Conservation (phyloP, 495 filamentous ascomycete species). For the Podospora comata region DNA sequence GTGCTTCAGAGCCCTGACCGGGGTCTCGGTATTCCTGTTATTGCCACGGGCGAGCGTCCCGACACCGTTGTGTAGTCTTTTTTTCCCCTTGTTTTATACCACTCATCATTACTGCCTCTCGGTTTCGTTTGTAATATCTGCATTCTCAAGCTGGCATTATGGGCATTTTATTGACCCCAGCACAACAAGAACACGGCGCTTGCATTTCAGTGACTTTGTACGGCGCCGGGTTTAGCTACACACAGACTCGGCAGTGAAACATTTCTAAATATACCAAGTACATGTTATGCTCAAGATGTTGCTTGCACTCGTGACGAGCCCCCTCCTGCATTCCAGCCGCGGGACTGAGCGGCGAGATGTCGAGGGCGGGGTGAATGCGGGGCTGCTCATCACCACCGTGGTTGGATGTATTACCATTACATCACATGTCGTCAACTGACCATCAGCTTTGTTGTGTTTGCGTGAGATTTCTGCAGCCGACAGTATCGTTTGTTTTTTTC, state of each 20-base stretch:
- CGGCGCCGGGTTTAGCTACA: background rate
- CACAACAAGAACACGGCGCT: background rate
- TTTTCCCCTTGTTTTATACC: background rate
- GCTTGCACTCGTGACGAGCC: background rate
- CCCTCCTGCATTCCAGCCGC: background rate
- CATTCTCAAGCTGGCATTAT: background rate
- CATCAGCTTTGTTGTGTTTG: slow-evolving; percentile 4
- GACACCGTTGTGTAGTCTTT: slow-evolving; percentile 70
- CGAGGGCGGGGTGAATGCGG: slow-evolving; percentile 1
- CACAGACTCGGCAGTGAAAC: background rate
- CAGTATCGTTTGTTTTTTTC: background rate
- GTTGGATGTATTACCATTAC: slow-evolving; percentile 14
- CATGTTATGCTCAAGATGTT: background rate
- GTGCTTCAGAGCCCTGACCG: slow-evolving; percentile 92
- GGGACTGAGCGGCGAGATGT: background rate
- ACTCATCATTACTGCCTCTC: background rate
- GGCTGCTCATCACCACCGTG: background rate
- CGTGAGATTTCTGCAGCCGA: background rate
- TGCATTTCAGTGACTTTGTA: background rate
- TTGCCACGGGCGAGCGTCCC: slow-evolving; percentile 80
- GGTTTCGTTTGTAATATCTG: slow-evolving; percentile 5
- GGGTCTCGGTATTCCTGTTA: slow-evolving; percentile 78
- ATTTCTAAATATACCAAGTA: background rate
- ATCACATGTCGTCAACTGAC: slow-evolving; percentile 21
- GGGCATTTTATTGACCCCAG: background rate